These are phyloP conservation scores for Solanum corneliomulleri DNA, from an alignment of 257 asterid species.

Conservation along the genomic window DNA sequence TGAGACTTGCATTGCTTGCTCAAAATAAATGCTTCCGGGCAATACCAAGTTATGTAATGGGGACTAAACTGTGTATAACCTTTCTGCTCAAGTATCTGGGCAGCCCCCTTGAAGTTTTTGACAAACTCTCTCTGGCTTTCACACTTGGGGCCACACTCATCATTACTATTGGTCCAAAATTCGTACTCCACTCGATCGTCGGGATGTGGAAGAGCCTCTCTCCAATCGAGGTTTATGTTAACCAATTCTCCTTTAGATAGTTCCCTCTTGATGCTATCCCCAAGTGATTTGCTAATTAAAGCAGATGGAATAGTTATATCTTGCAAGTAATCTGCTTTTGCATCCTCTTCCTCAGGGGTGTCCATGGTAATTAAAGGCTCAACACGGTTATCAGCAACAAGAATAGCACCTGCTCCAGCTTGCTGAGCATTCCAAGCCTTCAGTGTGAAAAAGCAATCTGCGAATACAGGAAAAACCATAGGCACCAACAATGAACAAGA, in stretches of 20 bases:
- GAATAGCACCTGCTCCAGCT: conserved; percentile 91
- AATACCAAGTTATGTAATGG: conserved; percentile 65
- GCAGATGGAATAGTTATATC: conserved; percentile 80
- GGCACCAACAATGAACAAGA: neutral
- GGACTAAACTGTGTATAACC: conserved; percentile 54
- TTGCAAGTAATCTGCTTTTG: conserved; percentile 53
- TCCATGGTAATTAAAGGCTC: conserved; percentile 93
- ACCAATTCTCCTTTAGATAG: conserved; percentile 61
- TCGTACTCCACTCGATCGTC: conserved; percentile 92
- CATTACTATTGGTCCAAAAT: conserved; percentile 89
- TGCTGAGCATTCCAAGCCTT: conserved; percentile 95
- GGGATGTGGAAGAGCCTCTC: conserved; percentile 93
- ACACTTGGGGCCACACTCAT: conserved; percentile 85
- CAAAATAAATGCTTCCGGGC: conserved; percentile 53
- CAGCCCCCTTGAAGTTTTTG: conserved; percentile 74
- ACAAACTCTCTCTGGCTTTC: conserved; percentile 75
- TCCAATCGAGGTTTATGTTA: conserved; percentile 77
- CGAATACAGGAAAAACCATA: conserved; percentile 3
- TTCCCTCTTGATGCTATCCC: conserved; percentile 62
- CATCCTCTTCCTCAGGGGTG: conserved; percentile 63
- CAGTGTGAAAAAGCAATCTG: conserved; percentile 79
- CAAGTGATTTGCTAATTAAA: conserved; percentile 67
- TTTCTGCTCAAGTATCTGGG: conserved; percentile 84
- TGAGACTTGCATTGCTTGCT: conserved; percentile 71
- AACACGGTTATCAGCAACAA: conserved; percentile 67